phyloP scores from a whole-genome alignment of 1,139 yeast genomes.

The Taphrina communis region DNA sequence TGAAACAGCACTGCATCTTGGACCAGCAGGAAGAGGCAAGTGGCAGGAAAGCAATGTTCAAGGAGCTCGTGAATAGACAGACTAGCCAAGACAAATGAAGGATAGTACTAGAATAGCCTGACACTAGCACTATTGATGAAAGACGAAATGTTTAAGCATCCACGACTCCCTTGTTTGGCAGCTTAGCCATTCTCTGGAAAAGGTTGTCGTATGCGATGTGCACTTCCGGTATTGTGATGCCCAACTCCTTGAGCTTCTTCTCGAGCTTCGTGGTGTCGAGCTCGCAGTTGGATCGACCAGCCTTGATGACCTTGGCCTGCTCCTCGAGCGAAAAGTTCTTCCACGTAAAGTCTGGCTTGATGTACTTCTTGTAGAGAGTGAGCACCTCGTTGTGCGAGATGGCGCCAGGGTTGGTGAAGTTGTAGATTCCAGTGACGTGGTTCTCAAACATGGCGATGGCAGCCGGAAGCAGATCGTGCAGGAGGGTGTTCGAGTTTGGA shows the following conservation, averaged over 20 bases:
- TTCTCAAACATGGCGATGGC: constrained; percentile 29
- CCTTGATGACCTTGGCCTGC: constrained; percentile 41
- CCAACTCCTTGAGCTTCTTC: constrained; percentile 50
- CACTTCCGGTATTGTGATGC: constrained; percentile 32
- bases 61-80: too few species aligned
- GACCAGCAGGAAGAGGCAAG: too few species aligned
- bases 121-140: neutral
- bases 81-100: too few species aligned
- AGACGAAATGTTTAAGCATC: neutral
- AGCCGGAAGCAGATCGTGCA: constrained; percentile 37
- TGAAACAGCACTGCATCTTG: too few species aligned
- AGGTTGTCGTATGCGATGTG: constrained; percentile 34
- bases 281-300: constrained; percentile 42
- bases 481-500: constrained; percentile 40
- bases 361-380: constrained; percentile 39
- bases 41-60: too few species aligned
- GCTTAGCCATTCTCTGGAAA: constrained; percentile 37
- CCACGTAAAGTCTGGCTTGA: constrained; percentile 39
- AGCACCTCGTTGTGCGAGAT: constrained; percentile 40
- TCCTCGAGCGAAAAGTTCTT: constrained; percentile 40
- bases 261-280: constrained; percentile 54
- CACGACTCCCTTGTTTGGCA: constrained; percentile 10
- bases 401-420: constrained; percentile 41
- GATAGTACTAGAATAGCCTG: too few species aligned
- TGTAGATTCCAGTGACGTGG: constrained; percentile 39